Evolutionary conservation across 192 early-diverging fungal species (phyloP).

Genomic region (Ramicandelaber brevisporus): DNA sequence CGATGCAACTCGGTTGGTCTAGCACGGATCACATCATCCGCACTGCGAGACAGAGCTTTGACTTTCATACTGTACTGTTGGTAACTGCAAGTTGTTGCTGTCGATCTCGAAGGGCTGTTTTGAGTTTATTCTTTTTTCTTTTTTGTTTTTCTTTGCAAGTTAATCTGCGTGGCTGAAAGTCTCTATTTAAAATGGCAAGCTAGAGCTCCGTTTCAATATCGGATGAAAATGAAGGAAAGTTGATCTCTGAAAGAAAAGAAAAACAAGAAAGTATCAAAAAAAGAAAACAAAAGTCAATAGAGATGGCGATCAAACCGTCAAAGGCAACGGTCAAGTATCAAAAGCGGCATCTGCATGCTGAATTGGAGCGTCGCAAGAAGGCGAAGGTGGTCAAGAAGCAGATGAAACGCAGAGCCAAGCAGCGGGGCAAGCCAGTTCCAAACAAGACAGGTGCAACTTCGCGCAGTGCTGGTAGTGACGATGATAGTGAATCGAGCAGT

Average conservation of each 20-base stretch:
- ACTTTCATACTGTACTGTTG: constrained; percentile 43
- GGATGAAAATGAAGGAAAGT: too few relatives aligned
- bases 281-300: constrained; percentile 1
- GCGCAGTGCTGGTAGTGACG: background rate
- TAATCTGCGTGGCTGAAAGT: too few relatives aligned
- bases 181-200: too few relatives aligned
- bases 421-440: constrained; percentile 29
- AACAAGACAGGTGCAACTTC: constrained; percentile 17
- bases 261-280: background rate
- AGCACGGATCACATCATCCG: constrained; percentile 53
- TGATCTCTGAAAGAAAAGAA: constrained; percentile 1
- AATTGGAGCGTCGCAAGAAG: constrained; percentile 26
- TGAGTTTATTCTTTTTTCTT: too few relatives aligned
- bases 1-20: constrained; percentile 66
- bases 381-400: constrained; percentile 27
- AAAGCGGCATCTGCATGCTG: constrained; percentile 44
- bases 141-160: too few relatives aligned
- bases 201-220: too few relatives aligned
- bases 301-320: too few relatives aligned
- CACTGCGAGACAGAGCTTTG: constrained; percentile 69
- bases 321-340: constrained; percentile 59
- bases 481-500: too few relatives aligned
- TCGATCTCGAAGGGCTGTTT: too few relatives aligned
- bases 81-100: too few relatives aligned
- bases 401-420: too few relatives aligned